Evolutionary conservation across 331 rosid species (phyloP), one percentile per base, ranked within the genome.

Genomic region (Erythrophleum ivorense): DNA sequence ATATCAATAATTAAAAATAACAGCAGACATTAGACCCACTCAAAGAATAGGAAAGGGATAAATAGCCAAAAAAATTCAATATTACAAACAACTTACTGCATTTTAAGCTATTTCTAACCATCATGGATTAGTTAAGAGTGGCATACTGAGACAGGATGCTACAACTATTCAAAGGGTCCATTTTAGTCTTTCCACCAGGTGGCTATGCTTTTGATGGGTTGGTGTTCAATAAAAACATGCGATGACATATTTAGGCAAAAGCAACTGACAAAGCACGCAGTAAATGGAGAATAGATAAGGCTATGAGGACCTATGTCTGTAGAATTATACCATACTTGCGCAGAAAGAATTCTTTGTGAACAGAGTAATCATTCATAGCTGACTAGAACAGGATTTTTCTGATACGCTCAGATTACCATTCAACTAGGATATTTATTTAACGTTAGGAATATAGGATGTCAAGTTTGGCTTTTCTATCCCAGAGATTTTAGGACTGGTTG

Each of bases 1-100:
- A 66, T 34, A 82, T 60, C 21, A 70, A 88, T 50, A n/a, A n/a
- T 29, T 41, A 54, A 1, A 9, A 19, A 66, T 43, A 34, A 31
- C 24, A 24, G 46, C 41, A 71, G 12, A 71, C 9, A 6, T 70
- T 16, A 57, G 57, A 60, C 40, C 9, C 31, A 8, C 58, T 75
- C 41, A 14, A 69, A 50, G 71, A 76, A 48, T 67, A 50, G 33
- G 29, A 60, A 59, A 49, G 45, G 31, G 41, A 55, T 45, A 52
- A 69, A 75, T 14, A 58, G 12, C 18, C 66, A 3, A 33, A 48
- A n/a, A 24, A 65, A 6, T 14, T 24, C 60, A 59, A 82, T 46
- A 57, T 75, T 19, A 55, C 64, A 15, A 58, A 9, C 14, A 60
- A 11, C 31, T 12, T 4, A 69, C 40, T n/a, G 53, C 33, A 67